phyloP scores from a whole-genome alignment of 495 filamentous ascomycete species.

The Bryoglossum gracile region DNA sequence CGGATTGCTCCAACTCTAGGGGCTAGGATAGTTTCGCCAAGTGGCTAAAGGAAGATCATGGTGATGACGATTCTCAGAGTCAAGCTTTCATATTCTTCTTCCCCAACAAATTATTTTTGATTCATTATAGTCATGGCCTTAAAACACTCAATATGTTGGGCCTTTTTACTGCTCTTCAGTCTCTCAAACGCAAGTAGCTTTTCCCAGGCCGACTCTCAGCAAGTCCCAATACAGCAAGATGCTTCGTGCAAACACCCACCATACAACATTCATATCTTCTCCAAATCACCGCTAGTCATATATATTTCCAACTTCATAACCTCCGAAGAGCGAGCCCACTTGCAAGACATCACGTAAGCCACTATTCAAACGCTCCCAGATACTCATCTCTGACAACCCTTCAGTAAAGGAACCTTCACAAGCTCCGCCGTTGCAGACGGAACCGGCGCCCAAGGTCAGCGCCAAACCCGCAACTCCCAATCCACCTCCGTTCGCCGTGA shows the following conservation, averaged over 20 bases:
- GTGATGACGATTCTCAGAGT: no score
- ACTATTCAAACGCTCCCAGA: neutral
- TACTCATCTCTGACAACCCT: neutral
- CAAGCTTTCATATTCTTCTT: no score
- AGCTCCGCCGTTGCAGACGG: slow-evolving; percentile 17
- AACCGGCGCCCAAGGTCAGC: slow-evolving; percentile 3
- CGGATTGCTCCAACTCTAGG: no score
- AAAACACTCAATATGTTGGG: no score
- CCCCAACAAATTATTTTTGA: no score
- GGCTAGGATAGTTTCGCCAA: no score
- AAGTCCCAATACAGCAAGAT: slow-evolving; percentile 27
- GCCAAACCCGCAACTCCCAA: slow-evolving; percentile 34
- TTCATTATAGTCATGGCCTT: no score
- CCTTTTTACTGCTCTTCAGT: no score
- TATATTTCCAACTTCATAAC: slow-evolving; percentile 46
- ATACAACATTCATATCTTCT: slow-evolving; percentile 45
- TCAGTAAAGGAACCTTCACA: slow-evolving; percentile 29
- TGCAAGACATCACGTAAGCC: slow-evolving; percentile 36
- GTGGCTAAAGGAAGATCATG: no score
- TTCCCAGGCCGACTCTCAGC: neutral
- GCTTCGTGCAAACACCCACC: slow-evolving; percentile 28
- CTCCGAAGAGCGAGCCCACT: slow-evolving; percentile 32
- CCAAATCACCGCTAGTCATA: slow-evolving; percentile 46
- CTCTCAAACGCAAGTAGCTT: neutral
- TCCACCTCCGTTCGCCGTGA: slow-evolving; percentile 44